phyloP scores from a whole-genome alignment of 2,329 filamentous ascomycete genomes.

The Zasmidium cellare region DNA sequence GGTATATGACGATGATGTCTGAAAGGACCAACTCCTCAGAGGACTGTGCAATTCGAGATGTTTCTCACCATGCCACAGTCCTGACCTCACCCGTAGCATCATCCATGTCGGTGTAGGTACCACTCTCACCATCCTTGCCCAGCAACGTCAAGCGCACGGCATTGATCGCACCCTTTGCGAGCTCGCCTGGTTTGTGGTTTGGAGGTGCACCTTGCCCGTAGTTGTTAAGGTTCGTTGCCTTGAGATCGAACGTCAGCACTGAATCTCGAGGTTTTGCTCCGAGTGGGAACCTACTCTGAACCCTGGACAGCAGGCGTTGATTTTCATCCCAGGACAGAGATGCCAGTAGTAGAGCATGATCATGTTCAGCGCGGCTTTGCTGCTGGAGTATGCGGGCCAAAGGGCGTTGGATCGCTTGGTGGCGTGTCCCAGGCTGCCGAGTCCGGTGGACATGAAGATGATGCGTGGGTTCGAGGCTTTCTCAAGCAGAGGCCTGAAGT shows the following conservation, averaged over 20 bases:
- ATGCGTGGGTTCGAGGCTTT: slow-evolving; percentile 9
- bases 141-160: slow-evolving; percentile 12
- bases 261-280: too few relatives aligned
- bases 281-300: slow-evolving; percentile 14
- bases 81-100: slow-evolving; percentile 11
- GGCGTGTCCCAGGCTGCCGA: slow-evolving; percentile 1
- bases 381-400: slow-evolving; percentile 14
- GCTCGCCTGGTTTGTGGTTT: slow-evolving; percentile 7
- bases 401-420: slow-evolving; percentile 7
- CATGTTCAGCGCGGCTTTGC: slow-evolving; percentile 18
- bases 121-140: slow-evolving; percentile 17
- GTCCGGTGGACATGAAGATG: slow-evolving; percentile 10
- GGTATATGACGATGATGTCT: too few relatives aligned
- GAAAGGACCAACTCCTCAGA: too few relatives aligned
- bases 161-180: slow-evolving; percentile 16
- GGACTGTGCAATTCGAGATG: too few relatives aligned
- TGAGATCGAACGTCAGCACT: background rate
- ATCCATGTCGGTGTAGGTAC: slow-evolving; percentile 13
- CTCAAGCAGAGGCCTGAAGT: slow-evolving; percentile 26
- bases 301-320: slow-evolving; percentile 16
- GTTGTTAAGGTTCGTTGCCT: slow-evolving; percentile 13
- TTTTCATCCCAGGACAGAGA: slow-evolving; percentile 9
- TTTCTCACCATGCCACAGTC: slow-evolving; percentile 13
- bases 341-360: slow-evolving; percentile 14
- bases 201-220: slow-evolving; percentile 10